Evolutionary conservation across 1,284 basidiomycete species (phyloP).

Genomic region (Cutaneotrichosporon curvatum): DNA sequence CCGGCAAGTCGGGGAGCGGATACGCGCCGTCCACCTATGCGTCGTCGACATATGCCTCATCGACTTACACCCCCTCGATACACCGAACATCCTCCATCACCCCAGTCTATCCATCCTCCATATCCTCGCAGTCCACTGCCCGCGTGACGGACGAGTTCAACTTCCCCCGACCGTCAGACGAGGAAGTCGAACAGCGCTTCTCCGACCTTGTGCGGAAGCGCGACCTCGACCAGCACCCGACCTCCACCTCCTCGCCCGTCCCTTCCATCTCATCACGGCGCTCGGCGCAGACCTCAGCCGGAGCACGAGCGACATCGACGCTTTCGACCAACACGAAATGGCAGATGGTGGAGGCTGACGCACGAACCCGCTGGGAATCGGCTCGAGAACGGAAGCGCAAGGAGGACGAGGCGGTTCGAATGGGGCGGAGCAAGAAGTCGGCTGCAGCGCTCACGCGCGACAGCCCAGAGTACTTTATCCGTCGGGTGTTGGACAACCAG

Average conservation of each 20-base stretch:
- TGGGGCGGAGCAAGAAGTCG: constrained; percentile 49
- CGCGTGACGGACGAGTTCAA: constrained; percentile 1
- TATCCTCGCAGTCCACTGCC: constrained; percentile 13
- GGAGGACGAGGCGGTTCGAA: constrained; percentile 52
- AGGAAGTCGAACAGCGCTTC: constrained; percentile 70
- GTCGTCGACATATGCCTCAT: constrained; percentile 4
- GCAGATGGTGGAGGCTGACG: constrained; percentile 79
- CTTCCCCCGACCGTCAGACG: constrained; percentile 56
- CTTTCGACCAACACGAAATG: constrained; percentile 82
- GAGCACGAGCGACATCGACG: constrained; percentile 33
- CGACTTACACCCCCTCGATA: constrained; percentile 5
- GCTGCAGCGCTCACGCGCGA: constrained; percentile 50
- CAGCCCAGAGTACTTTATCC: constrained; percentile 60
- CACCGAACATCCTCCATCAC: background rate
- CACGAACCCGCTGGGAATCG: constrained; percentile 65
- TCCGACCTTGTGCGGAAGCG: constrained; percentile 63
- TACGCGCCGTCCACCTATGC: constrained; percentile 1
- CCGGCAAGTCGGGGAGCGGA: background rate
- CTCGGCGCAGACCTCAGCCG: constrained; percentile 17
- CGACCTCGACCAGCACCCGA: constrained; percentile 49
- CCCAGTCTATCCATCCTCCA: background rate
- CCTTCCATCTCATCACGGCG: constrained; percentile 27
- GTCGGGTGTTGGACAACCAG: constrained; percentile 31
- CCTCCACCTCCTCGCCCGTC: constrained; percentile 15
- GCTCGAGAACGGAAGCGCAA: constrained; percentile 54